Percentiles rank a stretch among this genome's conserved stretches.
Conservation (phyloP, 2,329 filamentous ascomycete genomes). For the Tolypocladium sp. region DNA sequence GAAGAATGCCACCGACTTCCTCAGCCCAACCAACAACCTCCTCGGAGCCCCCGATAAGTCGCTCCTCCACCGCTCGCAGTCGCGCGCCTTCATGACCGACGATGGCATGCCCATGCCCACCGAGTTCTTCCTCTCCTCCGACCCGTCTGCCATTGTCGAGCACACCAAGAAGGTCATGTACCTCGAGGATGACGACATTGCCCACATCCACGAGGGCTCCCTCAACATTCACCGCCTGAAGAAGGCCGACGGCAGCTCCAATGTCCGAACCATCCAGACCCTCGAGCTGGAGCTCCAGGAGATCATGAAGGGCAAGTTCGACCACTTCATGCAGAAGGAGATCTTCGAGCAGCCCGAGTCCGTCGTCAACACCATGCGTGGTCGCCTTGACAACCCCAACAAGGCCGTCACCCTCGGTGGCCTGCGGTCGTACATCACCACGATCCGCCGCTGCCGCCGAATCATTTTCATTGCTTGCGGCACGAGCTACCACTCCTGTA, state of each 20-base stretch:
- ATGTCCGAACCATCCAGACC: conserved; percentile 96
- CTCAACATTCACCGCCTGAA: conserved; percentile 97
- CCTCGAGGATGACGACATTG: conserved; percentile 98
- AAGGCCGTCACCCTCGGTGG: conserved; percentile 94
- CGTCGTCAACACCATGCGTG: conserved; percentile 99
- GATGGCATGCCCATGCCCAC: conserved; percentile 96
- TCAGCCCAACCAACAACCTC: conserved; percentile 51
- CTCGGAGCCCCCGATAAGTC: conserved; percentile 94
- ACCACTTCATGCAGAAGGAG: conserved; percentile 99
- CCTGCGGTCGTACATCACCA: conserved; percentile 89
- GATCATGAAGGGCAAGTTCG: conserved; percentile 99
- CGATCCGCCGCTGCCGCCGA: conserved; percentile 90
- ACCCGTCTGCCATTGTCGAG: conserved; percentile 96
- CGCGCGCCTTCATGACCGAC: conserved; percentile 96
- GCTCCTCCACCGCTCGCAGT: conserved; percentile 95
- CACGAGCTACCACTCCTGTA: conserved; percentile 97
- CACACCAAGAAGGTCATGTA: conserved; percentile 99
- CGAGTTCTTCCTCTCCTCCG: conserved; percentile 98
- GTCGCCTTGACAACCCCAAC: conserved; percentile 87
- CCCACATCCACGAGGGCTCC: conserved; percentile 97
- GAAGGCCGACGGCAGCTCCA: conserved; percentile 94
- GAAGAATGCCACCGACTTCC: conserved; percentile 65
- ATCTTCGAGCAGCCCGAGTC: conserved; percentile 99
- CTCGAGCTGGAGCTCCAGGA: conserved; percentile 98
- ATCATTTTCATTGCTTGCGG: conserved; percentile 99